Evolutionary conservation across 2,329 filamentous ascomycete genomes (phyloP), one percentile per base, ranked within the genome.

Genomic region (Aplosporella prunicola): DNA sequence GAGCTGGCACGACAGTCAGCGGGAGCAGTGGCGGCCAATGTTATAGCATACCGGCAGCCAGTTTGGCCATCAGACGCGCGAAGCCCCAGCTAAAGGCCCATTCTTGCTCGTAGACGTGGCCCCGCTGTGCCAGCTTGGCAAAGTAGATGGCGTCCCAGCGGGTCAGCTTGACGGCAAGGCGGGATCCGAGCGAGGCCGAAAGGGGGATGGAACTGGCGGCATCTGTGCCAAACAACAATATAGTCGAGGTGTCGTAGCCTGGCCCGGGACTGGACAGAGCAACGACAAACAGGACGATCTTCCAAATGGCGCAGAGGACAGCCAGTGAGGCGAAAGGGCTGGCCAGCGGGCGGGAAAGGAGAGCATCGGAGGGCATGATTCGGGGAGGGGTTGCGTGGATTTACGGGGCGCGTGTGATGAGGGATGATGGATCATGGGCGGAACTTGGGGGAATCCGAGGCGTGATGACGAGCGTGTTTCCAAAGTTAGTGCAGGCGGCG

Each of bases 91-190:
- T 80, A 61, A 88, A 91, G 0, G 84, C 85, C 83, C 83, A 91
- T 59, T 89, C 82, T 61, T 91, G 85, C 62, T 93, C 85, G 55
- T 76, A 82, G 9, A 78, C 39, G 48, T 85, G 78, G 22, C 80
- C 82, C 9, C 72, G 66, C 27, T 67, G 67, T 4, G 82, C 74
- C 29, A 67, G 57, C 46, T 76, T 70, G 41, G 79, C 64, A 51
- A 80, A 89, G 57, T 89, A 91, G 47, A 93, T 67, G 20, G 79
- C 81, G 56, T 93, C 85, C 85, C 85, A 93, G 56, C 82, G 71
- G 5, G 78, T 77, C 41, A 91, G 63, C 28, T 75, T 75, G 22
- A 69, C 60, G 14, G 67, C 57, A 2, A 81, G 48, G 43, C 60
- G 57, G 45, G 34, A 49, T 43, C 16, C 47, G 37, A 23, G 30